Percentiles rank a stretch among this genome's conserved stretches.
These are phyloP conservation scores for Xylaria sp. DNA, from an alignment of 2,329 filamentous ascomycete genomes.

Conservation along the genomic window DNA sequence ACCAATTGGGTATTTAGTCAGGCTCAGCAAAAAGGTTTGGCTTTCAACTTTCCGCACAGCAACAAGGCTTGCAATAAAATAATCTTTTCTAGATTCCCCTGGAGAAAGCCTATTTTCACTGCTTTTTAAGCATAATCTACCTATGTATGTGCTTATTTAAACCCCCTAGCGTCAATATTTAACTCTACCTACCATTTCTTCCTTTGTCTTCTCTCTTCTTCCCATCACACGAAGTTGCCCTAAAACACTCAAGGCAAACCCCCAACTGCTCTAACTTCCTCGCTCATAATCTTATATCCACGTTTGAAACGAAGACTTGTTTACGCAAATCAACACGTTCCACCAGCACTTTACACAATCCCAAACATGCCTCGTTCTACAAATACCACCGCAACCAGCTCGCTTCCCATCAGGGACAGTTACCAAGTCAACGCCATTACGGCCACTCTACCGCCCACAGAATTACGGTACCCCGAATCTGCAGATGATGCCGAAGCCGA, in stretches of 20 bases:
- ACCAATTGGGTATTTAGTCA: no score
- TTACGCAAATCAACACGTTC: background rate
- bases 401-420: background rate
- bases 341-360: background rate
- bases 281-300: background rate
- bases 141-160: background rate
- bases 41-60: no score
- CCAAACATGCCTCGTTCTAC: constrained; percentile 5
- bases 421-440: background rate
- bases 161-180: background rate
- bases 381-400: background rate
- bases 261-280: no score
- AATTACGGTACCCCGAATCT: background rate
- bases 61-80: no score
- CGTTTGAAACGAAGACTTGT: background rate
- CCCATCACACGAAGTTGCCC: background rate
- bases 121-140: background rate
- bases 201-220: background rate
- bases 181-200: background rate
- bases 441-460: constrained; percentile 11
- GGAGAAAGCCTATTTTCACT: background rate
- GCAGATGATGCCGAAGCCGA: constrained; percentile 2
- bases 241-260: background rate
- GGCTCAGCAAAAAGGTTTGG: no score
- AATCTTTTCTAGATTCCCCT: background rate